Evolutionary conservation across 371 early-diverging fungal species (phyloP).

Genomic region (Circinella minor): DNA sequence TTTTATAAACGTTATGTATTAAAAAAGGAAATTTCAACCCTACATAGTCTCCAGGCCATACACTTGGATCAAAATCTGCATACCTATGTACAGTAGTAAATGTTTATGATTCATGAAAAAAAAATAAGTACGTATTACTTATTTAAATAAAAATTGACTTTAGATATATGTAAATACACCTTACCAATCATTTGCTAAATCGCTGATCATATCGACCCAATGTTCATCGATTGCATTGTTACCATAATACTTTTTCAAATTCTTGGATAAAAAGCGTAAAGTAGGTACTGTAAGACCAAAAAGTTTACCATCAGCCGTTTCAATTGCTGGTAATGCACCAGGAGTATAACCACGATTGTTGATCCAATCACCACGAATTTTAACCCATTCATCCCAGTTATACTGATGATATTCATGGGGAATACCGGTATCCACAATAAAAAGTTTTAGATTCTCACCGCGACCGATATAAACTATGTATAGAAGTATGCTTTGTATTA

Average conservation of each 20-base stretch:
- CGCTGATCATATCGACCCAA: background rate
- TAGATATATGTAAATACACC: too few relatives aligned
- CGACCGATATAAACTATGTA: background rate
- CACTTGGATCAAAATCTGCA: background rate
- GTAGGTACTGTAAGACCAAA: background rate
- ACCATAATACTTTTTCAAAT: conserved; percentile 1
- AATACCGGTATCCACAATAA: background rate
- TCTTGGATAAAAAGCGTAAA: background rate
- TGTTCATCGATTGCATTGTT: background rate
- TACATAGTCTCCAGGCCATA: background rate
- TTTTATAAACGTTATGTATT: too few relatives aligned
- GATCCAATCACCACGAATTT: background rate
- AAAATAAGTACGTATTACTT: too few relatives aligned
- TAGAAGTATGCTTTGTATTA: too few relatives aligned
- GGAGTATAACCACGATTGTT: background rate
- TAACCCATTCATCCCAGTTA: background rate
- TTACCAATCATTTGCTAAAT: conserved; percentile 2
- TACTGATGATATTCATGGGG: conserved; percentile 1
- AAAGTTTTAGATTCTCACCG: background rate
- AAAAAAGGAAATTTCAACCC: background rate
- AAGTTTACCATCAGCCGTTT: background rate
- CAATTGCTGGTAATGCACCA: background rate
- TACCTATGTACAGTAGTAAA: too few relatives aligned
- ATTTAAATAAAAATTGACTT: too few relatives aligned
- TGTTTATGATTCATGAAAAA: too few relatives aligned